phyloP scores from a whole-genome alignment of 1,139 yeast species.

The Tardiomyces blankii region DNA sequence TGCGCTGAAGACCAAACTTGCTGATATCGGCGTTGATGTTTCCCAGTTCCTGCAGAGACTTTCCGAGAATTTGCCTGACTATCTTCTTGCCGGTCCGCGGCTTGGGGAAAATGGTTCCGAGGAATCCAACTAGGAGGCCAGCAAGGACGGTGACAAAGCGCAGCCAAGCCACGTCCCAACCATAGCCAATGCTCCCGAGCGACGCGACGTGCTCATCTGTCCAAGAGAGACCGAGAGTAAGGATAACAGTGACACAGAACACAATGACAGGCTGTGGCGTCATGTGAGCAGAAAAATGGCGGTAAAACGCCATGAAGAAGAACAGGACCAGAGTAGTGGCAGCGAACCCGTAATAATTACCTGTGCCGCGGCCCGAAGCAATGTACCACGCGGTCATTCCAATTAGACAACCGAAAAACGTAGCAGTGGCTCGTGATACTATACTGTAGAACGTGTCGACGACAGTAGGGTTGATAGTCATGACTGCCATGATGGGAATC shows the following conservation, averaged over 20 bases:
- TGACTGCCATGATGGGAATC: conserved; percentile 23
- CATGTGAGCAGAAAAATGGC: conserved; percentile 22
- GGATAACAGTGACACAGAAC: conserved; percentile 18
- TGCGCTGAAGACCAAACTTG: conserved; percentile 10
- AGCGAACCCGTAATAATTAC: conserved; percentile 24
- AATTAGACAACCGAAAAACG: conserved; percentile 21
- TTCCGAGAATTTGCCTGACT: conserved; percentile 9
- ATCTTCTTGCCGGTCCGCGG: conserved; percentile 17
- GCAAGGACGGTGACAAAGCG: conserved; percentile 24
- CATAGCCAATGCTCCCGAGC: conserved; percentile 16
- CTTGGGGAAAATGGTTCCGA: conserved; percentile 23
- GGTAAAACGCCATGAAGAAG: conserved; percentile 17
- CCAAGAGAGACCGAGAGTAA: conserved; percentile 26
- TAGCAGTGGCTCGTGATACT: conserved; percentile 17
- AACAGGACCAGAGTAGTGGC: conserved; percentile 20
- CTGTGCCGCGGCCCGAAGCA: conserved; percentile 20
- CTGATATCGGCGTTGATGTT: conserved; percentile 10
- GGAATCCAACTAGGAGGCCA: conserved; percentile 23
- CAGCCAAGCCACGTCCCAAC: conserved; percentile 26
- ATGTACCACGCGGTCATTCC: conserved; percentile 29
- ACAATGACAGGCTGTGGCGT: conserved; percentile 23
- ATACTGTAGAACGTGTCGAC: conserved; percentile 26
- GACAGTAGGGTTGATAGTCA: conserved; percentile 21
- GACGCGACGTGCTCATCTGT: conserved; percentile 11
- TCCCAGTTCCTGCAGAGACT: conserved; percentile 8